phyloP scores from a whole-genome alignment of 2,329 filamentous ascomycete genomes.

The Colletotrichum sp. region DNA sequence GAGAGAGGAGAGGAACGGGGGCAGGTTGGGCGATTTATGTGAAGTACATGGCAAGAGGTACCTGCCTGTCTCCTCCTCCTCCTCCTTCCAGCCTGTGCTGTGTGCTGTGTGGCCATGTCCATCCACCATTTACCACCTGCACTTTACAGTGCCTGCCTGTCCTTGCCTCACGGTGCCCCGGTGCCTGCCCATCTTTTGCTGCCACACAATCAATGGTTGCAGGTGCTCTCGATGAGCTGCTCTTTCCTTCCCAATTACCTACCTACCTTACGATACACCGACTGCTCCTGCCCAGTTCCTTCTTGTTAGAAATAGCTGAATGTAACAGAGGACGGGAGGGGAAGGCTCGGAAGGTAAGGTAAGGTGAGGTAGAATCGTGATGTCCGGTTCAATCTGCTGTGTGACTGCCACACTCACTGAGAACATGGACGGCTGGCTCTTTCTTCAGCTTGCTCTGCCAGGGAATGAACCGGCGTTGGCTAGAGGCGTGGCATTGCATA shows the following conservation, averaged over 20 bases:
- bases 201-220: not conserved
- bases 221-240: not conserved
- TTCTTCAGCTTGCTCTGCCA: not conserved
- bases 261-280: not conserved
- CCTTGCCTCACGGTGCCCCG: not conserved
- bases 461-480: not conserved
- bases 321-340: not conserved
- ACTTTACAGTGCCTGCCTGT: not conserved
- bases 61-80: not conserved
- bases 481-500: not conserved
- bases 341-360: not conserved
- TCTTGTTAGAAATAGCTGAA: not conserved
- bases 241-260: not conserved
- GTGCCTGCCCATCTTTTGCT: not conserved
- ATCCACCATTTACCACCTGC: not conserved
- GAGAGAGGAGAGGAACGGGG: slow-evolving; percentile 12
- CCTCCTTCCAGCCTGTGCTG: not conserved
- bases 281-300: not conserved
- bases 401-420: not conserved
- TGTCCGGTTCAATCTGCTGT: not conserved
- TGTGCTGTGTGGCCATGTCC: not conserved
- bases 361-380: not conserved
- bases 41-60: slow-evolving; percentile 13
- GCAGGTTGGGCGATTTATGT: slow-evolving; percentile 20
- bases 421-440: not conserved